Percentiles rank a stretch among this genome's conserved stretches.
These are phyloP conservation scores for Beauveria varroae DNA, from an alignment of 2,329 filamentous ascomycete species.

Conservation along the genomic window DNA sequence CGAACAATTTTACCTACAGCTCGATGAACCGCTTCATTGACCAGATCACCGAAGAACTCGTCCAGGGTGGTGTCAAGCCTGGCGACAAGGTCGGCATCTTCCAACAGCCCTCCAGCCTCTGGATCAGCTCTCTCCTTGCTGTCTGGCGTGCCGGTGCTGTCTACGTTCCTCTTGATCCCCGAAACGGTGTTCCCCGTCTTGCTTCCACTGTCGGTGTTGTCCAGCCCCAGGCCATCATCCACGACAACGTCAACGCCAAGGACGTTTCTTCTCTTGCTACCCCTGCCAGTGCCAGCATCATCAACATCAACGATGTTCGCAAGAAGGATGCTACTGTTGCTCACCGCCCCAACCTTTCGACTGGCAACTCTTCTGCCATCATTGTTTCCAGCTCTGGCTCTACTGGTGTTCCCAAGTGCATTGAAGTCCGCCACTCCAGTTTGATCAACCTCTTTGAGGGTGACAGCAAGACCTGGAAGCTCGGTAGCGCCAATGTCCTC, in stretches of 20 bases:
- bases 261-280: constrained; percentile 9
- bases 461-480: constrained; percentile 12
- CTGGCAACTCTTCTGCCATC: constrained; percentile 15
- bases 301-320: constrained; percentile 1
- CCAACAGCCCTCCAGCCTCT: constrained; percentile 24
- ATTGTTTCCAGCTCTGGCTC: constrained; percentile 28
- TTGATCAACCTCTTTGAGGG: constrained; percentile 23
- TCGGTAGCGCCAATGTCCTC: constrained; percentile 23
- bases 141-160: constrained; percentile 30
- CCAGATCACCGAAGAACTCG: constrained; percentile 5
- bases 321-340: background rate
- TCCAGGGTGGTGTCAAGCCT: constrained; percentile 13
- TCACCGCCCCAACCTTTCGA: constrained; percentile 10
- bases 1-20: constrained; percentile 3
- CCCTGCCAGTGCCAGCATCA: constrained; percentile 2
- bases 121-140: constrained; percentile 31
- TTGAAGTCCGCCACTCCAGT: constrained; percentile 24
- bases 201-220: constrained; percentile 16
- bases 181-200: constrained; percentile 10
- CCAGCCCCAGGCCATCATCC: constrained; percentile 20
- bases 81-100: constrained; percentile 16
- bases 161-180: constrained; percentile 34
- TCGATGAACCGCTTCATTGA: constrained; percentile 8
- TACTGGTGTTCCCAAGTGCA: constrained; percentile 33
- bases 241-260: constrained; percentile 10